phyloP scores from a whole-genome alignment of 2,329 filamentous ascomycete genomes.

The Fonsecaea pedrosoi region DNA sequence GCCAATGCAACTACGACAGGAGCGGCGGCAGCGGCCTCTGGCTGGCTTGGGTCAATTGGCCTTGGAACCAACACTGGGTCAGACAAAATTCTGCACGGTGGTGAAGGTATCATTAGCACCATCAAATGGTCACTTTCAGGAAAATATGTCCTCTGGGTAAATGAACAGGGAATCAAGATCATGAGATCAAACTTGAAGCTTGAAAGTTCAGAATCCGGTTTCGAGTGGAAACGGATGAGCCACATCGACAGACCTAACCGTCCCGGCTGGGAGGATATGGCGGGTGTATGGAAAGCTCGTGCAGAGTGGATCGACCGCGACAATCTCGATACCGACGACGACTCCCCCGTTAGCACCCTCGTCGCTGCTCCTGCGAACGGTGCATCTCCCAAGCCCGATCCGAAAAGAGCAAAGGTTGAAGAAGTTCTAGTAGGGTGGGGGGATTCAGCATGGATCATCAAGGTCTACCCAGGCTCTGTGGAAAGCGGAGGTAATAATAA shows the following conservation, averaged over 20 bases:
- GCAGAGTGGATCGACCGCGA: constrained; percentile 92
- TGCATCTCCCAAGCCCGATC: constrained; percentile 50
- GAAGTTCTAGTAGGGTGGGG: constrained; percentile 94
- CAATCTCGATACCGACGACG: constrained; percentile 75
- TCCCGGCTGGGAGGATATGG: constrained; percentile 94
- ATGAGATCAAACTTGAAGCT: constrained; percentile 89
- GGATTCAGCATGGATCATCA: constrained; percentile 92
- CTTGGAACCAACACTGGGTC: constrained; percentile 78
- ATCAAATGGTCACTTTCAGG: constrained; percentile 96
- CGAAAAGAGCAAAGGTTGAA: constrained; percentile 61
- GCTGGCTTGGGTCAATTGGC: constrained; percentile 90
- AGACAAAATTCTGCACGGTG: constrained; percentile 86
- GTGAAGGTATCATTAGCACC: constrained; percentile 86
- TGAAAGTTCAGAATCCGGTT: constrained; percentile 75
- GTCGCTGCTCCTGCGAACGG: constrained; percentile 49
- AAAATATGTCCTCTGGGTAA: constrained; percentile 92
- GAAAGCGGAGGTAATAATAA: constrained; percentile 72
- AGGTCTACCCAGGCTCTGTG: constrained; percentile 79
- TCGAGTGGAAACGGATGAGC: constrained; percentile 92
- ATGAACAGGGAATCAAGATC: constrained; percentile 96
- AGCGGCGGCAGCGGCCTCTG: constrained; percentile 81
- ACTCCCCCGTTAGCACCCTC: constrained; percentile 44
- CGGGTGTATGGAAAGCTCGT: constrained; percentile 89
- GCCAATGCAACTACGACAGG: constrained; percentile 85
- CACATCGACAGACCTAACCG: constrained; percentile 89